Conservation (phyloP, 208 protist genomes). For the Jaenimonas drosophilae region DNA sequence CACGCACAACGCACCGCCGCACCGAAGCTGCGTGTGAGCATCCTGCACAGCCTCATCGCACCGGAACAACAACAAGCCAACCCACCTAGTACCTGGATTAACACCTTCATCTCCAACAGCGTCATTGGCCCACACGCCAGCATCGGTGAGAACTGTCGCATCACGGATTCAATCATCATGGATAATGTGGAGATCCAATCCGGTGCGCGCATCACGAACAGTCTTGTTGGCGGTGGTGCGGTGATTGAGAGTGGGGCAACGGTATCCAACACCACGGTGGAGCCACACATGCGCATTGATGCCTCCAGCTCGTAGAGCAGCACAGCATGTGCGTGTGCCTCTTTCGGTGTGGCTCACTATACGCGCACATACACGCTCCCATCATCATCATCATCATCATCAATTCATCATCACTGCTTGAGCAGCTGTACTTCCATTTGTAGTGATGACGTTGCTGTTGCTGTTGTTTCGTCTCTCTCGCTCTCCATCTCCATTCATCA, state of each 20-base stretch:
- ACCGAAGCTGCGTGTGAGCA: constrained; percentile 35
- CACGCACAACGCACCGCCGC: constrained; percentile 36
- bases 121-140: constrained; percentile 69
- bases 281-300: constrained; percentile 4
- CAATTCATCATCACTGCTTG: too few species aligned
- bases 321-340: too few species aligned
- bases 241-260: constrained; percentile 26
- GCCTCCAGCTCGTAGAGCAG: too few species aligned
- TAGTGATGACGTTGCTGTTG: too few species aligned
- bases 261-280: constrained; percentile 41
- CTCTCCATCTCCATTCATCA: too few species aligned
- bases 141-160: constrained; percentile 36
- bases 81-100: constrained; percentile 35
- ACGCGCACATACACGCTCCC: too few species aligned
- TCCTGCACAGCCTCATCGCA: constrained; percentile 8
- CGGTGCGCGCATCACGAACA: constrained; percentile 29
- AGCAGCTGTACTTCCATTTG: too few species aligned
- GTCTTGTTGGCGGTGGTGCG: constrained; percentile 46
- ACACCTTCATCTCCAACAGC: constrained; percentile 53
- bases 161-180: constrained; percentile 67
- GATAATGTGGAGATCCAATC: constrained; percentile 59
- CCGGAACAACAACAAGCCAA: too few species aligned
- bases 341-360: too few species aligned
- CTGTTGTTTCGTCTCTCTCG: too few species aligned
- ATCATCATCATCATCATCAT: too few species aligned